Evolutionary conservation across 1,139 yeast species (phyloP).

Genomic region (Torulaspora globosa): DNA sequence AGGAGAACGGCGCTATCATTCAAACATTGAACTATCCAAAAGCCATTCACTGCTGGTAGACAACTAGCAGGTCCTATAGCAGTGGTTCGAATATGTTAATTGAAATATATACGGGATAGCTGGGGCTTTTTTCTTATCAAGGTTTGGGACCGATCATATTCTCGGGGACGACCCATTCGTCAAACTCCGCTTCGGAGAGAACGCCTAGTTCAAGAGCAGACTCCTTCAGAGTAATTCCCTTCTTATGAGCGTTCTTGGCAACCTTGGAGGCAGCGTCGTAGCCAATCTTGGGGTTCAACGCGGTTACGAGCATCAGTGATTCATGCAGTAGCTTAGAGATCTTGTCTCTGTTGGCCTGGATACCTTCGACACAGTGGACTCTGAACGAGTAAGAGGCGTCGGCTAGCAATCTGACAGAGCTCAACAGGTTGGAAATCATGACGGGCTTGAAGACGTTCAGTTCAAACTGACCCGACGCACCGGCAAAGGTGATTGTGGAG

Average conservation of each 20-base stretch:
- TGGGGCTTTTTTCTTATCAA: not conserved
- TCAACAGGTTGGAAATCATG: slow-evolving; percentile 81
- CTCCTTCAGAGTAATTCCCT: slow-evolving; percentile 91
- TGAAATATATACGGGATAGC: not conserved
- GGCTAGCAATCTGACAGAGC: slow-evolving; percentile 80
- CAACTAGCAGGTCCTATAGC: not conserved
- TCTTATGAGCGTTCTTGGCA: slow-evolving; percentile 97
- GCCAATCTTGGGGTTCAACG: slow-evolving; percentile 97
- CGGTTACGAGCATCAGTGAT: slow-evolving; percentile 96
- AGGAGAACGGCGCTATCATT: not conserved
- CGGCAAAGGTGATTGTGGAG: slow-evolving; percentile 90
- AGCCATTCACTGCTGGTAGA: too few relatives aligned
- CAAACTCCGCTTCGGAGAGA: slow-evolving; percentile 77
- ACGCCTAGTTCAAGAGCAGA: slow-evolving; percentile 89
- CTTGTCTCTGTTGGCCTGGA: slow-evolving; percentile 80
- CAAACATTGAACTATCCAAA: too few relatives aligned
- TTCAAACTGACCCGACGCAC: slow-evolving; percentile 98
- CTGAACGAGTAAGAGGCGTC: slow-evolving; percentile 90
- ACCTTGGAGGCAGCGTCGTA: slow-evolving; percentile 96
- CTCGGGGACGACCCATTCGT: slow-evolving; percentile 97
- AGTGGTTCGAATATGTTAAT: not conserved
- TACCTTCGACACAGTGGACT: slow-evolving; percentile 91
- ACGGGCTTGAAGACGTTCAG: slow-evolving; percentile 97
- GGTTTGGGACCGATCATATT: slow-evolving; percentile 90
- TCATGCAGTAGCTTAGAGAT: slow-evolving; percentile 85